Conservation (phyloP, 2,329 filamentous ascomycete genomes). For the Penicillium sumatraense region DNA sequence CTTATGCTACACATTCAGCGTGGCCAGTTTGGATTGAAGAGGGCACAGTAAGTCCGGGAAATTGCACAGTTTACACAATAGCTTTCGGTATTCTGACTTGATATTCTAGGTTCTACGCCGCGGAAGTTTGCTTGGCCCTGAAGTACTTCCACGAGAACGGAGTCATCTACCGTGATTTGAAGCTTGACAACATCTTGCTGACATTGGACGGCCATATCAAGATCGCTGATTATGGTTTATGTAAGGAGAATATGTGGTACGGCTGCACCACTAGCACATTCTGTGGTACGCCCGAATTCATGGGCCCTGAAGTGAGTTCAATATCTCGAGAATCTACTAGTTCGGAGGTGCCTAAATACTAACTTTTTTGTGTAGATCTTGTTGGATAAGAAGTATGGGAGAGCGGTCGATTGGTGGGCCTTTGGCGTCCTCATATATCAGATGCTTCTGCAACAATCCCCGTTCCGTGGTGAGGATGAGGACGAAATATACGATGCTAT, state of each 20-base stretch:
- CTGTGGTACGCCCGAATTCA: constrained; percentile 99
- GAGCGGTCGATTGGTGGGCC: constrained; percentile 99
- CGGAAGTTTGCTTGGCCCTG: constrained; percentile 92
- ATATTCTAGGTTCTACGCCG: constrained; percentile 80
- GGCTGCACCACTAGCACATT: constrained; percentile 96
- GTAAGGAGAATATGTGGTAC: constrained; percentile 99
- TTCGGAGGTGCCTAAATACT: not conserved
- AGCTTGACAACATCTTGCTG: constrained; percentile 86
- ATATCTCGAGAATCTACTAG: not conserved
- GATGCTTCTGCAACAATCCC: constrained; percentile 98
- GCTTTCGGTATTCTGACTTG: constrained; percentile 16
- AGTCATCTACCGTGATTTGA: constrained; percentile 89
- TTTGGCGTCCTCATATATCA: constrained; percentile 99
- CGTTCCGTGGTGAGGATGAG: constrained; percentile 97
- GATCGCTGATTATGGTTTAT: constrained; percentile 97
- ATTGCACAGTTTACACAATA: not conserved
- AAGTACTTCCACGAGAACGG: constrained; percentile 99
- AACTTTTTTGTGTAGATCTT: constrained; percentile 68
- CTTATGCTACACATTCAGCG: constrained; percentile 98
- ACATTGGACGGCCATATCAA: constrained; percentile 97
- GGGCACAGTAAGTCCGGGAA: constrained; percentile 77
- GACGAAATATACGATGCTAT: constrained; percentile 99
- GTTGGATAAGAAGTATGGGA: constrained; percentile 96
- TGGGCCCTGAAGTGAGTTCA: constrained; percentile 85
- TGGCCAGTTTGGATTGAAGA: constrained; percentile 92